Evolutionary conservation across 495 filamentous ascomycete species (phyloP).

Genomic region (Chaetomium fimeti): DNA sequence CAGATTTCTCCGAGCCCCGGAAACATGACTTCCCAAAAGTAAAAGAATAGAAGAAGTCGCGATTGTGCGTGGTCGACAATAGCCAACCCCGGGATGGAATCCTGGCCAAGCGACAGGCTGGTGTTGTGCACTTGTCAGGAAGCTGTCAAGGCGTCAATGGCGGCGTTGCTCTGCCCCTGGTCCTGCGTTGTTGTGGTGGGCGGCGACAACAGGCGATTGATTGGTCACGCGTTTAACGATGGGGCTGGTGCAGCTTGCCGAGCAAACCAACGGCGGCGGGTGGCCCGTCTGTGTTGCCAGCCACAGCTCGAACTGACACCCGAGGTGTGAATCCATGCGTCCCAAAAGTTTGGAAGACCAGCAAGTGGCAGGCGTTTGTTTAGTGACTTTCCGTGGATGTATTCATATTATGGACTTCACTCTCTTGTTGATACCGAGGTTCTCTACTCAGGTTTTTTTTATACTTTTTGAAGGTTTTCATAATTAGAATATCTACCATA

Average conservation of each 20-base stretch:
- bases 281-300: conserved; percentile 18
- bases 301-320: conserved; percentile 16
- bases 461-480: too few species aligned
- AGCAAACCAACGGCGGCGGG: conserved; percentile 24
- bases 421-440: background rate
- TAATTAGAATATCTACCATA: too few species aligned
- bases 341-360: background rate
- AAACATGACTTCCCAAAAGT: conserved; percentile 24
- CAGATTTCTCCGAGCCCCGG: conserved; percentile 11
- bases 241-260: conserved; percentile 30
- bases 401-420: background rate
- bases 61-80: conserved; percentile 1
- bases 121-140: conserved; percentile 19
- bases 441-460: too few species aligned
- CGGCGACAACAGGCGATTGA: conserved; percentile 24
- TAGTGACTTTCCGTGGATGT: background rate
- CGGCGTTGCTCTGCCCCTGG: conserved; percentile 20
- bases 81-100: conserved; percentile 18
- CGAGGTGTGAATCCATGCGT: too few species aligned
- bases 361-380: background rate
- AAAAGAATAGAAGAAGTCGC: conserved; percentile 18
- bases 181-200: conserved; percentile 40
- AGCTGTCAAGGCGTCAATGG: conserved; percentile 27
- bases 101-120: conserved; percentile 7
- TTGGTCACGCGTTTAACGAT: conserved; percentile 30